Percentiles rank a stretch among this genome's conserved stretches.
Conservation (phyloP, 371 early-diverging fungal species). For the Rhizopus arrhizus region DNA sequence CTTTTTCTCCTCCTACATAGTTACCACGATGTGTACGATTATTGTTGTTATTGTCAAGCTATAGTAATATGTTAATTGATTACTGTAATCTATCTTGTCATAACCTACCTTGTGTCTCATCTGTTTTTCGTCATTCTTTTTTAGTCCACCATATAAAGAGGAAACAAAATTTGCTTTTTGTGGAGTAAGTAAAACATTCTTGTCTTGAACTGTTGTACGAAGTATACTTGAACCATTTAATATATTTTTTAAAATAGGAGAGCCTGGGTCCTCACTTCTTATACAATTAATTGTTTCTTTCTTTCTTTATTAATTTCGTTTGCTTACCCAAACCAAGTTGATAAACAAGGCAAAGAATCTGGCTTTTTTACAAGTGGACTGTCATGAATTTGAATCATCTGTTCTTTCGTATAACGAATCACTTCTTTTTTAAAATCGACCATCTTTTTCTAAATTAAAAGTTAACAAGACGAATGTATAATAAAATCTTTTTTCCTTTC, state of each 20-base stretch:
- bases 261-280: conserved; percentile 41
- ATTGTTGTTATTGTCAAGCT: not conserved
- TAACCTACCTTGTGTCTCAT: not conserved
- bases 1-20: conserved; percentile 20
- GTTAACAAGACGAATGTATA: no score
- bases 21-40: conserved; percentile 2
- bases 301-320: not conserved
- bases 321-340: conserved; percentile 54
- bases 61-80: no score
- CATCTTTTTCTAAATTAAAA: not conserved
- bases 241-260: conserved; percentile 40
- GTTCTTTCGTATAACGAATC: conserved; percentile 52
- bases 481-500: no score
- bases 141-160: conserved; percentile 44
- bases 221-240: conserved; percentile 40
- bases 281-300: not conserved
- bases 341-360: conserved; percentile 48
- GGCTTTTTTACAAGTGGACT: conserved; percentile 58
- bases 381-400: conserved; percentile 47
- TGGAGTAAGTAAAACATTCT: conserved; percentile 58
- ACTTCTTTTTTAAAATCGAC: conserved; percentile 9
- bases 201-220: conserved; percentile 29
- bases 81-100: no score
- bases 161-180: conserved; percentile 66
- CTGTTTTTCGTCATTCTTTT: conserved; percentile 43